phyloP scores from a whole-genome alignment of 2,329 filamentous ascomycete genomes.

The Zalaria obscura region DNA sequence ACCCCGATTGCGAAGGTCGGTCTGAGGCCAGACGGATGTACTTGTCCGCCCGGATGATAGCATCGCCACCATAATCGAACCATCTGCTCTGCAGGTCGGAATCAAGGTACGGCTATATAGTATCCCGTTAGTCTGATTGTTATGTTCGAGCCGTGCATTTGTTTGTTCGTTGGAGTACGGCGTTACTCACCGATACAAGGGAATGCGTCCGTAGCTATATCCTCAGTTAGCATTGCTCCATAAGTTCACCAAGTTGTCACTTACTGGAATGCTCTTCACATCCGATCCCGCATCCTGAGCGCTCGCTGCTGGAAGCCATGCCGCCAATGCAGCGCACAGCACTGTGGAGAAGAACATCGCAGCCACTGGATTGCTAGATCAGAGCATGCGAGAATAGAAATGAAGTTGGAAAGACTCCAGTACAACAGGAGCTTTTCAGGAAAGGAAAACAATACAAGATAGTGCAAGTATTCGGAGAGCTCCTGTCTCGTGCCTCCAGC shows the following conservation, averaged over 20 bases:
- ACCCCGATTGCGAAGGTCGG: conserved; percentile 78
- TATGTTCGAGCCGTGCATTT: too few relatives aligned
- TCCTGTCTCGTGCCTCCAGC: not conserved
- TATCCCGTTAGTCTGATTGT: not conserved
- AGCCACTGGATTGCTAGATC: too few relatives aligned
- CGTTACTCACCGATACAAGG: conserved; percentile 12
- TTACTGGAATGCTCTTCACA: conserved; percentile 17
- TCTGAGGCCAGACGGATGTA: conserved; percentile 90
- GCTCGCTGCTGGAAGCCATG: conserved; percentile 11
- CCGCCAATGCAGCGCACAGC: conserved; percentile 13
- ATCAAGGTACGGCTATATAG: conserved; percentile 74
- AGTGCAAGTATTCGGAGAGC: not conserved
- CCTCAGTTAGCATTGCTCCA: conserved; percentile 1
- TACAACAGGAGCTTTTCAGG: too few relatives aligned
- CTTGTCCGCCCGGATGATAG: conserved; percentile 61
- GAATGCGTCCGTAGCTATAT: conserved; percentile 18
- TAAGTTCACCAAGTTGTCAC: not conserved
- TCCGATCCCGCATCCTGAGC: conserved; percentile 14
- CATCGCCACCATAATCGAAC: conserved; percentile 98
- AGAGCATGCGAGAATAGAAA: too few relatives aligned
- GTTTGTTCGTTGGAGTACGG: not conserved
- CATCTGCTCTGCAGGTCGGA: conserved; percentile 96
- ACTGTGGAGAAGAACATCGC: conserved; percentile 2
- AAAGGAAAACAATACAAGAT: too few relatives aligned
- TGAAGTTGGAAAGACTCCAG: too few relatives aligned